Base-by-base conservation (phyloP, 306 rosid genomes). In the Luffa aegyptiaca region DNA sequence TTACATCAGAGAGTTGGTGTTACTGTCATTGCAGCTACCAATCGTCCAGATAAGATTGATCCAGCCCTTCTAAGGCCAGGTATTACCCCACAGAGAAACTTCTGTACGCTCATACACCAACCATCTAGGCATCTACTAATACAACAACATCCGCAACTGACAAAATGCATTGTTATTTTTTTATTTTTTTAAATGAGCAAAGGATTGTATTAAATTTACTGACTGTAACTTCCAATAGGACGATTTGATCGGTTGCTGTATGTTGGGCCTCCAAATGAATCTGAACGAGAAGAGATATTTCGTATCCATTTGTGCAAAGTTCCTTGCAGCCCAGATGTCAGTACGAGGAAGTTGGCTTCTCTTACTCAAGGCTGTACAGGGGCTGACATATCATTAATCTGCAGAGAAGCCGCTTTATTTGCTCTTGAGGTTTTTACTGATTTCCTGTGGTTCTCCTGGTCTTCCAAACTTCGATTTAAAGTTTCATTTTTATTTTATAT, bases 41-140 rank as follows among this genome's bases (percentile, higher is more conserved):
- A 94, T 87, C 85, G 95, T 78, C 98, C 97, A 3, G 98, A 94
- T 89, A 94, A 89, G 87, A 92, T 92, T 75, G 93, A 91, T 80
- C 85, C 91, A 79, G 98, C 98, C 45, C 95, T 94, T 73, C 86
- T 94, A 79, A 88, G 97, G 83, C 98, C 94, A 88, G 97, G 98
- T 92, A 78, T 62, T 68, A 68, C 58, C 44, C 78, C 20, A 33
- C 3, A 14, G 4, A 72, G 44, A 33, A 46, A 33, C 78, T 21
- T 69, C 10, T 35, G 6, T 74, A 74, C 26, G 10, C 31, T 48
- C 44, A 26, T 45, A 21, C 56, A 21, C 52, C 20, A 5, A 21
- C 21, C 26, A 66, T 39, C 18, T 70, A 5, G 21, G 11, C 26
- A 66, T 39, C 18, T 70, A 45, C 55, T 42, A 66, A 66, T 69